A percentile compares a stretch with the other conserved stretches of the same genome.
These are phyloP conservation scores for Juglanconis oblonga DNA, from an alignment of 2,329 filamentous ascomycete species.

Conservation along the genomic window DNA sequence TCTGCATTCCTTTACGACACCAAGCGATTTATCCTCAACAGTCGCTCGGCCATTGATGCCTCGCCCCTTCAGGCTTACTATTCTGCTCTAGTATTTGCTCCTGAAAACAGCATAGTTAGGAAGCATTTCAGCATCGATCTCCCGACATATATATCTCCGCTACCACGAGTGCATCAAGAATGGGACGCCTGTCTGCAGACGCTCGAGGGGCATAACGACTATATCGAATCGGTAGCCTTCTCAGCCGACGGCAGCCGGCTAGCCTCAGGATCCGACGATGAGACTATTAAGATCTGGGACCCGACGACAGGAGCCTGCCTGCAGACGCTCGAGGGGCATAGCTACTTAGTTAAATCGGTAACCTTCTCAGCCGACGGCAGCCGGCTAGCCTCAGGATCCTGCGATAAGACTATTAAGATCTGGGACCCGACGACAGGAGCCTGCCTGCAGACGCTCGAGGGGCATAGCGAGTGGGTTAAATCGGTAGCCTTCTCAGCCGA, in stretches of 20 bases:
- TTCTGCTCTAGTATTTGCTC: background rate
- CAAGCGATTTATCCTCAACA: too few relatives aligned
- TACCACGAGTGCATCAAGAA: too few relatives aligned
- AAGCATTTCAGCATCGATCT: background rate
- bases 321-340: too few relatives aligned
- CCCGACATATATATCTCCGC: background rate
- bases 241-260: too few relatives aligned
- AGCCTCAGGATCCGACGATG: background rate
- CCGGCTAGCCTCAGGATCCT: background rate
- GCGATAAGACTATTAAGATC: background rate
- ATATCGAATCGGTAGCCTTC: background rate
- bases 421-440: background rate
- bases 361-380: conserved; percentile 3
- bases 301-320: too few relatives aligned
- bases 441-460: too few relatives aligned
- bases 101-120: background rate
- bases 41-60: background rate
- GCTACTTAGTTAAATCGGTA: background rate
- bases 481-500: conserved; percentile 8
- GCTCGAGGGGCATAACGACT: background rate
- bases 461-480: background rate
- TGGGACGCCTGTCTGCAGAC: too few relatives aligned
- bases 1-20: too few relatives aligned
- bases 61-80: background rate
- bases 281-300: too few relatives aligned